These are phyloP conservation scores for Talaromyces ruber DNA, from an alignment of 495 filamentous ascomycete species.

Conservation along the genomic window DNA sequence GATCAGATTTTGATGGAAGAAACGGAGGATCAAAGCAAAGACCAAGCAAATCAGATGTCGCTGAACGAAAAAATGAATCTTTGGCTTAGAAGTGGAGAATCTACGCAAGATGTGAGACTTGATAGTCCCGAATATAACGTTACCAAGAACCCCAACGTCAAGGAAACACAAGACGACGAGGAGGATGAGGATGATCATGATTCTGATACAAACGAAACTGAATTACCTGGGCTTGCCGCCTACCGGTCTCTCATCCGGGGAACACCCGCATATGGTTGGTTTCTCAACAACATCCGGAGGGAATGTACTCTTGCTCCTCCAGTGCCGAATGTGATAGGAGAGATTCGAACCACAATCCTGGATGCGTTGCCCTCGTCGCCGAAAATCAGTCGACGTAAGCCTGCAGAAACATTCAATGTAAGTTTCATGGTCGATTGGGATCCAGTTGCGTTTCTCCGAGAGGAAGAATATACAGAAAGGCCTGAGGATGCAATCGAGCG, in stretches of 20 bases:
- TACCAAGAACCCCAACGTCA: background rate
- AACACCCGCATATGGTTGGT: background rate
- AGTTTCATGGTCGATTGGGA: constrained; percentile 15
- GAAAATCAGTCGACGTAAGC: background rate
- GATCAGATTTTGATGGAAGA: background rate
- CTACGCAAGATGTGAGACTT: background rate
- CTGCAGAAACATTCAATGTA: background rate
- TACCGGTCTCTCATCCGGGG: background rate
- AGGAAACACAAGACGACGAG: background rate
- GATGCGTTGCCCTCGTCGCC: background rate
- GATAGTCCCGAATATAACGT: background rate
- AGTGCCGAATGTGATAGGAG: background rate
- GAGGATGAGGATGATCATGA: background rate
- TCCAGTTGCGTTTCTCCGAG: constrained; percentile 12
- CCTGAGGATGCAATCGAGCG: constrained; percentile 11
- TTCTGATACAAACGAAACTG: background rate
- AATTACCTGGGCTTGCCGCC: background rate
- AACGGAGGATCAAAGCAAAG: background rate
- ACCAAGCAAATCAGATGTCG: background rate
- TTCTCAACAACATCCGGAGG: background rate
- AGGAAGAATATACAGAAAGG: constrained; percentile 14
- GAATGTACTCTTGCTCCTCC: background rate
- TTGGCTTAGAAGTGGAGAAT: background rate
- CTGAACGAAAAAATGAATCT: background rate
- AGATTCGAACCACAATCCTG: background rate